Evolutionary conservation across 257 asterid genomes (phyloP), one percentile per base, ranked within the genome.

Genomic region (Mitragyna speciosa): DNA sequence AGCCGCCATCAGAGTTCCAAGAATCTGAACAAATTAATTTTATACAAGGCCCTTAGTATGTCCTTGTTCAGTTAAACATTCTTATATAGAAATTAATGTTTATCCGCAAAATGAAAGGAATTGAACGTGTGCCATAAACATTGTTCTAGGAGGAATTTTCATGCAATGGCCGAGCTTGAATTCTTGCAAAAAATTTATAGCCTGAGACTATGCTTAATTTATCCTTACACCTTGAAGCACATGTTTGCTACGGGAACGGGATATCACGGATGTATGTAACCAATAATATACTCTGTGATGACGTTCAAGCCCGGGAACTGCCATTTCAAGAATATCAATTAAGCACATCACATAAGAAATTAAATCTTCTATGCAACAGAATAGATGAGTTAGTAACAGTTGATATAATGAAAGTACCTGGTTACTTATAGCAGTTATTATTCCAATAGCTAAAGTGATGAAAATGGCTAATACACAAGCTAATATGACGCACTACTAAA

Each of bases 201-300:
- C 99, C 39, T 95, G 99, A 0, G 89, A 81, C 98, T 16, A 95
- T 92, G 63, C 99, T 36, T 95, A 28, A 95, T 93, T 86, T 93
- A 95, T 30, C 99, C 99, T 68, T 92, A 95, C 8, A 93, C 99
- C 82, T 95, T 95, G 87, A 95, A 95, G 88, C 97, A 95, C 99
- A 95, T 95, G 85, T 95, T 95, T 20, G 98, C 99, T 0, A 95
- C 98, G 0, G 1, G 9, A n/a, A n/a, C n/a, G n/a, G 99, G 99
- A 71, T 92, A 95, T 33, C 98, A 98, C 0, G 99, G 99, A 71
- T 93, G 93, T 9, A 92, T 84, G 86, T 93, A 95, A 36, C 99
- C 98, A 19, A 95, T 95, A 59, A 93, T 92, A 56, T 95, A 95
- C 84, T 95, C 99, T 0, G 99, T 95, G 87, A 95, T 95, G 82